Conservation (phyloP, 352 stramenopile genomes). For the Pythium sp. region DNA sequence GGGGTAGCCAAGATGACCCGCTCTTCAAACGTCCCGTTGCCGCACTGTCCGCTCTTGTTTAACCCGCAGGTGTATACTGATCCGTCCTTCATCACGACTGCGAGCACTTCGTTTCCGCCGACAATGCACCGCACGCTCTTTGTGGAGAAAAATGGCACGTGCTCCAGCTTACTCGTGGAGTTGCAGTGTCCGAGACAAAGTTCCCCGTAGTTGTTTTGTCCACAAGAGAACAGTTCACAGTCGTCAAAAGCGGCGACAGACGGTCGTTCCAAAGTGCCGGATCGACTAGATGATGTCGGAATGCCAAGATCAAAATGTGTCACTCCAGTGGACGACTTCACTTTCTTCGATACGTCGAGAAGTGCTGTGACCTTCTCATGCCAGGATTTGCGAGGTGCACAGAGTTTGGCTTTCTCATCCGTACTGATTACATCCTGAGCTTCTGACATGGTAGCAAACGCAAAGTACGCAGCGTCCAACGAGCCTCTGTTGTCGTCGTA, state of each 20-base stretch:
- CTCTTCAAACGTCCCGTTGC: constrained; percentile 86
- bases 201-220: constrained; percentile 89
- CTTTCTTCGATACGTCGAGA: constrained; percentile 29
- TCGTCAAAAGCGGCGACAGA: constrained; percentile 57
- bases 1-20: constrained; percentile 73
- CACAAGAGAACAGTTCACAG: constrained; percentile 85
- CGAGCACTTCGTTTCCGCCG: constrained; percentile 84
- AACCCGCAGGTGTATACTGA: constrained; percentile 77
- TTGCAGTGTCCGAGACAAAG: constrained; percentile 85
- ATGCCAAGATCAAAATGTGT: constrained; percentile 1
- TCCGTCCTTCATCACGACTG: constrained; percentile 83
- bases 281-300: background rate
- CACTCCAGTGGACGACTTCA: constrained; percentile 19
- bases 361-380: constrained; percentile 48
- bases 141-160: constrained; percentile 80
- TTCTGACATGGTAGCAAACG: constrained; percentile 27
- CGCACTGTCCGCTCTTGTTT: constrained; percentile 88
- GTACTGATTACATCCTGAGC: constrained; percentile 28
- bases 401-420: constrained; percentile 39
- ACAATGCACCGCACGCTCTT: constrained; percentile 71
- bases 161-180: constrained; percentile 82
- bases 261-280: constrained; percentile 11
- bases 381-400: constrained; percentile 47
- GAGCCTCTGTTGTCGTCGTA: constrained; percentile 79
- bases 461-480: constrained; percentile 48